Evolutionary conservation across 1,284 basidiomycete genomes (phyloP), one percentile per base, ranked within the genome.

Genomic region (Cryptococcus sp.): DNA sequence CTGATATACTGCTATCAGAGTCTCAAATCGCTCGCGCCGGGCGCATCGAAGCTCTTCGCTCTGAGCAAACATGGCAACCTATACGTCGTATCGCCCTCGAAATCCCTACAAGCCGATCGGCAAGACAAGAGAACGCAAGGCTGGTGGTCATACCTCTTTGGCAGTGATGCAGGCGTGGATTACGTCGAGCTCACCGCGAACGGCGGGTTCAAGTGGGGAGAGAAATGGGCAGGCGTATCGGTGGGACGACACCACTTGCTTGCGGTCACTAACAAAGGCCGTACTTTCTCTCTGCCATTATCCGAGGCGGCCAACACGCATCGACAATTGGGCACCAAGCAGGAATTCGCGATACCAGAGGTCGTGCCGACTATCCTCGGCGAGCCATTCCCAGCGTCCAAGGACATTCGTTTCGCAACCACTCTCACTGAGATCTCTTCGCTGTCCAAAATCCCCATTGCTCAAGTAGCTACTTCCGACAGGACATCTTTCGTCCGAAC

Each of bases 171-270:
- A 3, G 74, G 74, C 1, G 72, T 77, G 16, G 77, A 80, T 56
- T 77, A 73, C 52, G 74, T 80, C n/a, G 75, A 80, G 61, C 67
- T 83, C 11, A 59, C 70, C 45, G 64, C 82, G 3, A 77, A 83
- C 17, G 85, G 86, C 57, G 76, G 78, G 19, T 74, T 85, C 6
- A 68, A 73, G 41, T 65, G 84, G 77, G 84, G 85, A 13, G 85
- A 86, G 71, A 83, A 83, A 65, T 88, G 93, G 72, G 77, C 83
- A 0, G 86, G 86, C 1, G 86, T 95, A 23, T 84, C 86, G 0
- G 84, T 87, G 1, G 93, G 94, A 8, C 77, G 81, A 20, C 85
- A 91, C 70, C 94, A 98, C 74, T 80, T 97, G 7, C 84, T 97
- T 17, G 92, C 91, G 0, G 80, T 95, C 13, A 93, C 93, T 3